These are phyloP conservation scores for Aspergillus costaricaensis DNA, from an alignment of 2,329 filamentous ascomycete species.

Conservation along the genomic window DNA sequence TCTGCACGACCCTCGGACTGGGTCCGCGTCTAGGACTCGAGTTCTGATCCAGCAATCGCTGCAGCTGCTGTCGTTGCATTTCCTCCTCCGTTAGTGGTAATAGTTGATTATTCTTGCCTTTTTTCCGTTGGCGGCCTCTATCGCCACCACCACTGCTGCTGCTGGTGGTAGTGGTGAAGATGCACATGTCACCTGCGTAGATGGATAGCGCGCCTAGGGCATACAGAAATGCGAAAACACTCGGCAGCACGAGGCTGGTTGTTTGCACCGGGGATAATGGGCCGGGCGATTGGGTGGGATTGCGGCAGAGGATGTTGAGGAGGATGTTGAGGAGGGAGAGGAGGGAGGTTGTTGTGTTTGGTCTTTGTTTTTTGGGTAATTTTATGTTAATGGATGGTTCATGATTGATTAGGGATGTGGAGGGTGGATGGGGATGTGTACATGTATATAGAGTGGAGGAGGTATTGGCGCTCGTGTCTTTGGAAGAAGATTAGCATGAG, in stretches of 20 bases:
- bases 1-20: slow-evolving; percentile 23
- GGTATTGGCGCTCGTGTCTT: slow-evolving; percentile 25
- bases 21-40: slow-evolving; percentile 17
- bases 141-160: neutral
- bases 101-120: slow-evolving; percentile 14
- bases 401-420: neutral
- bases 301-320: slow-evolving; percentile 34
- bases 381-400: neutral
- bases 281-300: slow-evolving; percentile 28
- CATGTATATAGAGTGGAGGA: slow-evolving; percentile 36
- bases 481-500: slow-evolving; percentile 29
- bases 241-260: slow-evolving; percentile 30
- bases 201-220: slow-evolving; percentile 29
- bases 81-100: slow-evolving; percentile 40
- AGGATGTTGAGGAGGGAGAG: slow-evolving; percentile 37
- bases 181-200: slow-evolving; percentile 21
- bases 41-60: slow-evolving; percentile 36
- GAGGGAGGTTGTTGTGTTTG: slow-evolving; percentile 30
- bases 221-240: slow-evolving; percentile 32
- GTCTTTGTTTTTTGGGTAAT: slow-evolving; percentile 16
- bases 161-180: neutral
- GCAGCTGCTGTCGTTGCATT: slow-evolving; percentile 43
- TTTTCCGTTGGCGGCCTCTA: neutral
- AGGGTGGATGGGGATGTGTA: slow-evolving; percentile 20
- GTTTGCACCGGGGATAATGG: slow-evolving; percentile 22